These are phyloP conservation scores for Funneliformis geosporum DNA, from an alignment of 192 early-diverging fungal species.

Conservation along the genomic window DNA sequence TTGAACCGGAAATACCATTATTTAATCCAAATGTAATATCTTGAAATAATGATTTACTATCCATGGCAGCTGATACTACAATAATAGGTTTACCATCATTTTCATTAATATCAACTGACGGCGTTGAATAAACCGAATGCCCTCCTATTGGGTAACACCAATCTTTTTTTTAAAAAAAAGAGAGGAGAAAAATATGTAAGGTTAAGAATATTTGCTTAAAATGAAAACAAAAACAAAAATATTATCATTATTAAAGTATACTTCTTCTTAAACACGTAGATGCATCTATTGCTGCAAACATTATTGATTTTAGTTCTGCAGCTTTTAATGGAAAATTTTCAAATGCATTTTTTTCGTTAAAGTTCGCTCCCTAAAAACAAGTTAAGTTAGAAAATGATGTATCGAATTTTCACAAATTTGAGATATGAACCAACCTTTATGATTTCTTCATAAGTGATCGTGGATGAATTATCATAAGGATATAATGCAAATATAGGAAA, in stretches of 20 bases:
- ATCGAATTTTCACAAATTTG: conserved; percentile 6
- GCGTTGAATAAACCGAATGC: conserved; percentile 68
- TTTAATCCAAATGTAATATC: conserved; percentile 62
- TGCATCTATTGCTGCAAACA: conserved; percentile 69
- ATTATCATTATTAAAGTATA: conserved; percentile 34
- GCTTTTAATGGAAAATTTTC: conserved; percentile 65
- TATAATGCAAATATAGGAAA: conserved; percentile 68
- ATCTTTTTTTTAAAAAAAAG: too few species aligned
- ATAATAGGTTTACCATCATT: conserved; percentile 67
- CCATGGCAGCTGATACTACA: conserved; percentile 64
- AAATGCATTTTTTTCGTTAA: conserved; percentile 52
- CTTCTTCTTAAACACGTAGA: conserved; percentile 70
- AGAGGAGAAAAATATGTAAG: not conserved
- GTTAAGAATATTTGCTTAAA: too few species aligned
- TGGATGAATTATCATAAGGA: conserved; percentile 39
- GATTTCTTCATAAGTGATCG: conserved; percentile 44
- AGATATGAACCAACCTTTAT: conserved; percentile 39
- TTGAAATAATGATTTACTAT: conserved; percentile 66
- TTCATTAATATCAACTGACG: conserved; percentile 52
- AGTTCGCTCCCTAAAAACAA: conserved; percentile 43
- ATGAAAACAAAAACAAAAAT: not conserved
- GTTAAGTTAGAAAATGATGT: conserved; percentile 5
- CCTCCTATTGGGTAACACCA: conserved; percentile 70
- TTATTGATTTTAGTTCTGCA: conserved; percentile 69
- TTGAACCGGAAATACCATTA: conserved; percentile 58